These are phyloP conservation scores for Rhamnella rubrinervis DNA, from an alignment of 331 rosid genomes.

Conservation along the genomic window DNA sequence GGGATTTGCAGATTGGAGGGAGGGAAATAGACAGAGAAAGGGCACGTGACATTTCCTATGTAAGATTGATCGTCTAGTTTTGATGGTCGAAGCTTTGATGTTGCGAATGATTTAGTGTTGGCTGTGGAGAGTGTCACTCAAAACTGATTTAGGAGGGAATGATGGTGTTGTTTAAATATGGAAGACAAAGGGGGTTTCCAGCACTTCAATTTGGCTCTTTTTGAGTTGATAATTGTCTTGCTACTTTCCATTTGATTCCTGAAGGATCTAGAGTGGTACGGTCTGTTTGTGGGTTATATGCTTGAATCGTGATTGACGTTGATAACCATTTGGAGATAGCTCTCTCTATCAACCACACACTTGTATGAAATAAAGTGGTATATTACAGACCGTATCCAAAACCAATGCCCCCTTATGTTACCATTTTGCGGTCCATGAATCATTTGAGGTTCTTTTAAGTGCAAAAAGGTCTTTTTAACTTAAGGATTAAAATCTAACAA, in stretches of 20 bases:
- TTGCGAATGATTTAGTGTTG: no score
- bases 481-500: no score
- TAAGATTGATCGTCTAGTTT: no score
- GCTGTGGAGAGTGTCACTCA: not conserved
- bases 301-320: not conserved
- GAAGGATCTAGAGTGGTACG: slow-evolving; percentile 45
- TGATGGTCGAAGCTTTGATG: no score
- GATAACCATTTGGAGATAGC: not conserved
- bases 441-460: no score
- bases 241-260: slow-evolving; percentile 27
- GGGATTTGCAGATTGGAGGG: slow-evolving; percentile 44
- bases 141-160: slow-evolving; percentile 19
- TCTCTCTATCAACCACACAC: slow-evolving; percentile 14
- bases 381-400: not conserved
- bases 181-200: slow-evolving; percentile 37
- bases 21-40: slow-evolving; percentile 43
- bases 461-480: no score
- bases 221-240: not conserved
- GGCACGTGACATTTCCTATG: slow-evolving; percentile 40
- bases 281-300: not conserved
- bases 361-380: slow-evolving; percentile 14
- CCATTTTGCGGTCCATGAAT: no score
- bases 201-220: slow-evolving; percentile 35
- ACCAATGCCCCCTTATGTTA: not conserved
- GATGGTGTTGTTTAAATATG: slow-evolving; percentile 23